Percentiles rank a stretch among this genome's conserved stretches.
Evolutionary conservation across 2,329 filamentous ascomycete species (phyloP).

Genomic region (Ophiostoma angusticollis): DNA sequence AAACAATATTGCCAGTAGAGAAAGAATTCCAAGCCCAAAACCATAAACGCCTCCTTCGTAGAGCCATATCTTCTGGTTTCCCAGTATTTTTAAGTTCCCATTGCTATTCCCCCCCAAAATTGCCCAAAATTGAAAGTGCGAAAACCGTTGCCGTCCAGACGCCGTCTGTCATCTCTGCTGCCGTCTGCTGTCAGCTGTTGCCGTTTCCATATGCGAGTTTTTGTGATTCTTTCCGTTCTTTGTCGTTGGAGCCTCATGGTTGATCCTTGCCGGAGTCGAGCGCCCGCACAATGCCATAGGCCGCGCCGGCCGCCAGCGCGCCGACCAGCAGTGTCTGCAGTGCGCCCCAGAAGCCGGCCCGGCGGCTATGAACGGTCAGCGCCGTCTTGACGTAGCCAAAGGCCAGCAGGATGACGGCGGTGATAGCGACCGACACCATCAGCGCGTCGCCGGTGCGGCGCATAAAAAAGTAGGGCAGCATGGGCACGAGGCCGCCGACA

Average conservation of each 20-base stretch:
- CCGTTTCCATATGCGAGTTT: too few species aligned
- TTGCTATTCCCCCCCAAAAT: too few species aligned
- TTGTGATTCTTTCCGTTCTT: too few species aligned
- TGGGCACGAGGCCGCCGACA: conserved; percentile 55
- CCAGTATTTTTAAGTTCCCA: too few species aligned
- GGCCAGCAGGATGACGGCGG: conserved; percentile 44
- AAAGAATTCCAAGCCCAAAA: too few species aligned
- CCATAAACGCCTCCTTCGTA: too few species aligned
- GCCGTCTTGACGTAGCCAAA: conserved; percentile 56
- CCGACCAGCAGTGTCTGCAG: conserved; percentile 53
- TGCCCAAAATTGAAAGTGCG: too few species aligned
- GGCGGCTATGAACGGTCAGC: conserved; percentile 36
- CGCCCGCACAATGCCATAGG: conserved; percentile 48
- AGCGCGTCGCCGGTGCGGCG: conserved; percentile 34
- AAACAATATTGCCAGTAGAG: too few species aligned
- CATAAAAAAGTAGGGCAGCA: conserved; percentile 56
- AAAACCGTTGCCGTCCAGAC: too few species aligned
- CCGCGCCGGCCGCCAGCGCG: conserved; percentile 51
- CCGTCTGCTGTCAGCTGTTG: too few species aligned
- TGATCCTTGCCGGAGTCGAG: conserved; percentile 28
- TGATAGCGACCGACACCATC: conserved; percentile 46
- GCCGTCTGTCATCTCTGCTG: too few species aligned
- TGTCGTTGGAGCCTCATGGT: conserved; percentile 3
- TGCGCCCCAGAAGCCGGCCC: conserved; percentile 44
- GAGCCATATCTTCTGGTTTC: too few species aligned